Base-by-base conservation (phyloP, 306 rosid species). In the Cajanus cajan region DNA sequence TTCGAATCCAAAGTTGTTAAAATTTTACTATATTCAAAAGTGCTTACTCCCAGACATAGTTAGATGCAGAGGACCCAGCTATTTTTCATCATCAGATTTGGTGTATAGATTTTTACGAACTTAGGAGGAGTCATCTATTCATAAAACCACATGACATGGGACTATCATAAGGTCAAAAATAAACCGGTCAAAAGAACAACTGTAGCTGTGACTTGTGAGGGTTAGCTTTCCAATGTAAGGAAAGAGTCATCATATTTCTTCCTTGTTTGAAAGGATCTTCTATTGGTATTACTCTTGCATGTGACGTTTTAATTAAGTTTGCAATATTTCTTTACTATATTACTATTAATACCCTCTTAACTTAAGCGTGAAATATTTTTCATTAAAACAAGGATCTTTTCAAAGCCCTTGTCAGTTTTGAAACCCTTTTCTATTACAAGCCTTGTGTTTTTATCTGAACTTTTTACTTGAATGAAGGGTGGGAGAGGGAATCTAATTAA, bases 1-100 rank as follows among this genome's bases (percentile, higher is more conserved):
- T 73, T 80, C 59, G 89, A 86, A 86, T 88, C 92, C 91, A 58
- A 86, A 75, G 87, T 69, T 85, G 87, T 74, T 86, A 87, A 84
- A 83, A 78, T 81, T 84, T 36, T 77, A 73, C 73, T 80, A 71
- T 57, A 74, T 84, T 83, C 55, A 43, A 80, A 81, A 61, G 77
- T 76, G 82, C 78, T 81, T 66, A 59, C 77, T 83, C 78, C 85
- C 78, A 80, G 71, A 85, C 72, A 80, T 74, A 76, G 81, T 87
- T 71, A 80, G 85, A 84, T 78, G 82, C 68, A 71, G 8, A 67
- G 79, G 78, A 59, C 73, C 62, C 78, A 59, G 73, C 62, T 74
- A 52, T 50, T 80, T 66, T 86, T 82, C 86, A 81, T 82, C 86
- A 81, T 89, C 89, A 78, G 83, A 87, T 89, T 85, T 87, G 90